A percentile compares a stretch with the other conserved stretches of the same genome.
Conservation (phyloP, 225 moss, liverwort and hornwort genomes). For the Physcomitrellopsis africana region DNA sequence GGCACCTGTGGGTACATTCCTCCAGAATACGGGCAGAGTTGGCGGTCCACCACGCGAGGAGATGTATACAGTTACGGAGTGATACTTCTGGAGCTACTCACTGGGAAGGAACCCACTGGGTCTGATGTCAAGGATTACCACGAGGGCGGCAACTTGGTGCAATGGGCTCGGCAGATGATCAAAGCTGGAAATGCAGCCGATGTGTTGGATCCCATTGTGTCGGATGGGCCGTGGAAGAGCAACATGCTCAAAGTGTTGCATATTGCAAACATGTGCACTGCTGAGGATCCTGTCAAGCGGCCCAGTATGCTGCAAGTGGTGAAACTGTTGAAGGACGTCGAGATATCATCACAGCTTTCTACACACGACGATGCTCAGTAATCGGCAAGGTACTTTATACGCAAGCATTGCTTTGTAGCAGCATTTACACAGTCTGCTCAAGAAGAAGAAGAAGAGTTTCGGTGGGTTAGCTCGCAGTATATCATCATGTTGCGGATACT, state of each 20-base stretch:
- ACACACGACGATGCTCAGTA: neutral
- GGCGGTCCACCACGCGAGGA: no score
- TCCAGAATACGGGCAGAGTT: conserved; percentile 28
- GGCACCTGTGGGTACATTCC: conserved; percentile 87
- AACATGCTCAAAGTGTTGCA: conserved; percentile 26
- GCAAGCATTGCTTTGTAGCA: neutral
- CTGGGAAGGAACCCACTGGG: conserved; percentile 8
- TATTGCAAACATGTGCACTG: conserved; percentile 27
- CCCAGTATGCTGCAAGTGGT: conserved; percentile 33
- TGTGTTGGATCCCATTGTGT: conserved; percentile 17
- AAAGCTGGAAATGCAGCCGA: conserved; percentile 10
- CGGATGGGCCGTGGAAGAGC: conserved; percentile 14
- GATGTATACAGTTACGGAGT: no score
- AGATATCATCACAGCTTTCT: neutral
- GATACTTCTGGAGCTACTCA: no score
- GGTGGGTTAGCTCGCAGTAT: no score
- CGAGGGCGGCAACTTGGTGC: conserved; percentile 34
- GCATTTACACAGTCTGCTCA: neutral
- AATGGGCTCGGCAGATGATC: conserved; percentile 35
- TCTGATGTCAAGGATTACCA: conserved; percentile 23
- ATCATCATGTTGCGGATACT: no score
- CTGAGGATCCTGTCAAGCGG: conserved; percentile 24
- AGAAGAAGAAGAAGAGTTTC: no score
- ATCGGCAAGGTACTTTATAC: neutral
- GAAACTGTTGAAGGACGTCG: conserved; percentile 13